phyloP scores from a whole-genome alignment of 2,329 filamentous ascomycete species.

The Neonectria coccinea region DNA sequence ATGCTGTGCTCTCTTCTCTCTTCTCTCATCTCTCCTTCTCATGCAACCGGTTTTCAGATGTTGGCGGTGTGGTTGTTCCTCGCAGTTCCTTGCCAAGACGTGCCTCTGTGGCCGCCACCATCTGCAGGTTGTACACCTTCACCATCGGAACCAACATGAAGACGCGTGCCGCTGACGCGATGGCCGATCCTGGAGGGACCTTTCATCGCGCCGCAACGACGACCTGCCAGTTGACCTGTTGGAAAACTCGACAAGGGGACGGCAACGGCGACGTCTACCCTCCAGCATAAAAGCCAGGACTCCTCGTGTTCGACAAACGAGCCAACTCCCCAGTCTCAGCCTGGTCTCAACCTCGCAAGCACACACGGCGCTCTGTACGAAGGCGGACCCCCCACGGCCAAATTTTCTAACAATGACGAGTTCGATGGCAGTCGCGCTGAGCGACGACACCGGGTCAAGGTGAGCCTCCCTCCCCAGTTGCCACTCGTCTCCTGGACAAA shows the following conservation, averaged over 20 bases:
- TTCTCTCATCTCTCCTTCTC: neutral
- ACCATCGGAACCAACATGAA: neutral
- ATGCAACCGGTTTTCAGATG: neutral
- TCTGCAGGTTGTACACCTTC: neutral
- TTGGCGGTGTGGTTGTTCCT: neutral
- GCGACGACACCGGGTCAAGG: neutral
- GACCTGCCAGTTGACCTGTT: neutral
- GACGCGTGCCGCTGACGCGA: neutral
- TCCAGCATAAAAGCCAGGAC: neutral
- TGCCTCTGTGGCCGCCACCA: neutral
- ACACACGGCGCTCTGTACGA: neutral
- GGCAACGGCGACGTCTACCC: neutral
- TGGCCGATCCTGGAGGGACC: neutral
- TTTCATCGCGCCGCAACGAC: neutral
- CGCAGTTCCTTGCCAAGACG: neutral
- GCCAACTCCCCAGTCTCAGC: neutral
- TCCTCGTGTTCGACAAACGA: too few relatives aligned
- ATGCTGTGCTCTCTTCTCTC: constrained; percentile 12
- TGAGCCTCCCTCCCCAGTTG: neutral
- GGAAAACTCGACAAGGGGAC: neutral
- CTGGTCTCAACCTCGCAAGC: neutral
- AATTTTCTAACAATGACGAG: neutral
- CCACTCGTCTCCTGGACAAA: neutral
- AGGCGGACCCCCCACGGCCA: neutral
- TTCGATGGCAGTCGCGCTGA: neutral